Percentiles rank a stretch among this genome's conserved stretches.
Conservation (phyloP, 2,329 filamentous ascomycete genomes). For the Ascochyta pisi region DNA sequence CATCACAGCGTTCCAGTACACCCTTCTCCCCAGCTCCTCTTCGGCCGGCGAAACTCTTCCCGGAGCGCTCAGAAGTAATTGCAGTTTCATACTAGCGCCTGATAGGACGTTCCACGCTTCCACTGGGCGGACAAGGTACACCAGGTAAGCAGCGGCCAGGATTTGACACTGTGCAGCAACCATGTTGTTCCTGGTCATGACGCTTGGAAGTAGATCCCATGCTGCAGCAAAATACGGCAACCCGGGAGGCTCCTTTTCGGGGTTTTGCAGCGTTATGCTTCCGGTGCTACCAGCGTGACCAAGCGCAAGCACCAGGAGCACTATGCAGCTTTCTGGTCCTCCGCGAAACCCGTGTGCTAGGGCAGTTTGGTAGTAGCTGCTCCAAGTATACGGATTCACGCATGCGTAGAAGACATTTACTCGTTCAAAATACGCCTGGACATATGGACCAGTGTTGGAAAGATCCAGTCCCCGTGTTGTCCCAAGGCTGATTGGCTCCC, state of each 20-base stretch:
- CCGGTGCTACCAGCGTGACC: conserved; percentile 78
- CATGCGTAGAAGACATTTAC: conserved; percentile 88
- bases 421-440: conserved; percentile 79
- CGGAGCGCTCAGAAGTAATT: conserved; percentile 77
- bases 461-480: conserved; percentile 71
- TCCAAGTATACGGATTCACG: conserved; percentile 83
- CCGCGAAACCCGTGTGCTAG: conserved; percentile 78
- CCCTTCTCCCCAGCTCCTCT: conserved; percentile 75
- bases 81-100: conserved; percentile 81
- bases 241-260: conserved; percentile 74
- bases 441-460: conserved; percentile 75
- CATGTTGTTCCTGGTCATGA: conserved; percentile 82
- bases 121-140: conserved; percentile 80
- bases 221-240: conserved; percentile 81
- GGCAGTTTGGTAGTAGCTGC: conserved; percentile 75
- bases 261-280: conserved; percentile 75
- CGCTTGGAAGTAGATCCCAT: conserved; percentile 76
- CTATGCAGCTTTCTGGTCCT: conserved; percentile 82
- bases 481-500: conserved; percentile 71
- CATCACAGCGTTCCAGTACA: conserved; percentile 84
- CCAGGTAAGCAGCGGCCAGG: conserved; percentile 80
- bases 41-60: conserved; percentile 73
- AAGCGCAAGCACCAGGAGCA: conserved; percentile 77
- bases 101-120: conserved; percentile 84
- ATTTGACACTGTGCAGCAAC: conserved; percentile 81